phyloP scores from a whole-genome alignment of 495 filamentous ascomycete species.

The Bacidia rubella region DNA sequence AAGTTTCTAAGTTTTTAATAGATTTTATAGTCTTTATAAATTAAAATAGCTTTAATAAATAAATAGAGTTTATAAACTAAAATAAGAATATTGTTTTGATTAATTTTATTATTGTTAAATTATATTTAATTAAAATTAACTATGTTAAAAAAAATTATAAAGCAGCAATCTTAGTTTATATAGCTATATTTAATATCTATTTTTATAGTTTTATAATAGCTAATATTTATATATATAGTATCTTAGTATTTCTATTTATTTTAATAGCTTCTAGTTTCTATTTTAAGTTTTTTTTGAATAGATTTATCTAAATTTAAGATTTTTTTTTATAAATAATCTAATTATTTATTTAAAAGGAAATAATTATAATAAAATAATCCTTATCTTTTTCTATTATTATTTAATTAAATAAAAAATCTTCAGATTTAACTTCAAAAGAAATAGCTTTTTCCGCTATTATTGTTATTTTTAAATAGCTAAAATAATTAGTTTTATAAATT shows the following conservation, averaged over 20 bases:
- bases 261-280: neutral
- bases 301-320: neutral
- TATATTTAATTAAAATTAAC: too few relatives aligned
- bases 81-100: too few relatives aligned
- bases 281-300: neutral
- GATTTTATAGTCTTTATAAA: too few relatives aligned
- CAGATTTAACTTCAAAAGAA: too few relatives aligned
- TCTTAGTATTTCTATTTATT: neutral
- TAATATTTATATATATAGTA: neutral
- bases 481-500: neutral
- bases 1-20: too few relatives aligned
- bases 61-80: conserved; percentile 3
- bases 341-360: neutral
- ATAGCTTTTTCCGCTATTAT: neutral
- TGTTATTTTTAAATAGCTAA: neutral
- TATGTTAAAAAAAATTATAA: neutral
- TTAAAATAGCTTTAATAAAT: too few relatives aligned
- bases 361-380: neutral
- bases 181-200: neutral
- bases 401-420: too few relatives aligned
- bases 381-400: neutral
- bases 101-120: too few relatives aligned
- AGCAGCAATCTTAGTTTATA: neutral
- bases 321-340: neutral
- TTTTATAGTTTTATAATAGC: neutral